Evolutionary conservation across 2,329 filamentous ascomycete species (phyloP).

Genomic region (Sclerotinia sclerotiorum): DNA sequence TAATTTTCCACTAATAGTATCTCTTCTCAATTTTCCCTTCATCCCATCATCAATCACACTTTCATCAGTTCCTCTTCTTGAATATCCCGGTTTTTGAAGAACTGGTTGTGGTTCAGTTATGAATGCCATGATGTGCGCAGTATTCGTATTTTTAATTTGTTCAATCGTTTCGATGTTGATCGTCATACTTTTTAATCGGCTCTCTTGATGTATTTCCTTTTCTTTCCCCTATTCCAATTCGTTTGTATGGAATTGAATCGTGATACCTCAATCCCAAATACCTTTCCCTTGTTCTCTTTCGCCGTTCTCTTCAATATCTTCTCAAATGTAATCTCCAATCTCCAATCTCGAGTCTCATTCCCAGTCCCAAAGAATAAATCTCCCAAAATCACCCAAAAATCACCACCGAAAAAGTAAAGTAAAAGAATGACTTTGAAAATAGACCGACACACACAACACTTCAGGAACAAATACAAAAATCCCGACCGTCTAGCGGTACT

Average conservation of each 20-base stretch:
- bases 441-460: not conserved
- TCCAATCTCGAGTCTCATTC: not conserved
- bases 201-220: not conserved
- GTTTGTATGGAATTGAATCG: not conserved
- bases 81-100: not conserved
- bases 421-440: slow-evolving; percentile 13
- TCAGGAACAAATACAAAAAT: not conserved
- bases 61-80: not conserved
- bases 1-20: slow-evolving; percentile 2
- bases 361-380: not conserved
- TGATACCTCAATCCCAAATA: too few species aligned
- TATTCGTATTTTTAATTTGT: not conserved
- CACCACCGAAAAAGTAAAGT: not conserved
- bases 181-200: not conserved
- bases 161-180: not conserved
- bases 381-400: not conserved
- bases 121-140: not conserved
- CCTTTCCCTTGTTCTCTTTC: not conserved
- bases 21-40: slow-evolving; percentile 5
- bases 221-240: not conserved
- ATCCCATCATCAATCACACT: not conserved
- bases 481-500: slow-evolving; percentile 5
- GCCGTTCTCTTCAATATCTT: not conserved
- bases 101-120: slow-evolving; percentile 7
- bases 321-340: slow-evolving; percentile 1